Conservation (phyloP, 2,329 filamentous ascomycete species). For the Colletotrichum theobromicola region DNA sequence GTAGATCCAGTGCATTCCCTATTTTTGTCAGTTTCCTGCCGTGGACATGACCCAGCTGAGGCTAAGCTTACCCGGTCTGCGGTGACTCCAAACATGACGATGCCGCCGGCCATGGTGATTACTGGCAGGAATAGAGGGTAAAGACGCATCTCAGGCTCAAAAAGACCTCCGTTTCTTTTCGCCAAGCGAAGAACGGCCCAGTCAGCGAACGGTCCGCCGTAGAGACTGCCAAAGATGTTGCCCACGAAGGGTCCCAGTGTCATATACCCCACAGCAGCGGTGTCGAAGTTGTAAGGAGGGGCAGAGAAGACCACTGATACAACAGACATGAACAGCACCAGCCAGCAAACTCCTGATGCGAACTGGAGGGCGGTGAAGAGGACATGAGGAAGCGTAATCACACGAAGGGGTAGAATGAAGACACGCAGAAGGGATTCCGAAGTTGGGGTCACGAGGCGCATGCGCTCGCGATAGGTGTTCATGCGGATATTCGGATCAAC, state of each 20-base stretch:
- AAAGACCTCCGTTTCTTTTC: slow-evolving; percentile 40
- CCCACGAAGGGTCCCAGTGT: slow-evolving; percentile 37
- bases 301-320: slow-evolving; percentile 34
- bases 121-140: slow-evolving; percentile 31
- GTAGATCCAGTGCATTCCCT: slow-evolving; percentile 43
- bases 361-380: slow-evolving; percentile 44
- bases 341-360: slow-evolving; percentile 39
- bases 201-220: slow-evolving; percentile 43
- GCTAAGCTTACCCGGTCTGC: slow-evolving; percentile 31
- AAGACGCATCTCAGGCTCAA: slow-evolving; percentile 48
- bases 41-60: slow-evolving; percentile 24
- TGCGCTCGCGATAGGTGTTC: slow-evolving; percentile 23
- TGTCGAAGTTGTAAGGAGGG: slow-evolving; percentile 33
- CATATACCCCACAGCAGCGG: slow-evolving; percentile 29
- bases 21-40: background rate
- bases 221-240: slow-evolving; percentile 38
- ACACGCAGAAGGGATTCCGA: slow-evolving; percentile 17
- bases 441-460: slow-evolving; percentile 26
- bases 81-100: slow-evolving; percentile 41
- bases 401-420: slow-evolving; percentile 17
- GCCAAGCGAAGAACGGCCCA: slow-evolving; percentile 39
- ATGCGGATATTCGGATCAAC: background rate
- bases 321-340: slow-evolving; percentile 37
- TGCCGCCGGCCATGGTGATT: slow-evolving; percentile 32
- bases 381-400: slow-evolving; percentile 32